phyloP scores from a whole-genome alignment of 1,139 yeast species.

The Debaryomycetaceae sp. region DNA sequence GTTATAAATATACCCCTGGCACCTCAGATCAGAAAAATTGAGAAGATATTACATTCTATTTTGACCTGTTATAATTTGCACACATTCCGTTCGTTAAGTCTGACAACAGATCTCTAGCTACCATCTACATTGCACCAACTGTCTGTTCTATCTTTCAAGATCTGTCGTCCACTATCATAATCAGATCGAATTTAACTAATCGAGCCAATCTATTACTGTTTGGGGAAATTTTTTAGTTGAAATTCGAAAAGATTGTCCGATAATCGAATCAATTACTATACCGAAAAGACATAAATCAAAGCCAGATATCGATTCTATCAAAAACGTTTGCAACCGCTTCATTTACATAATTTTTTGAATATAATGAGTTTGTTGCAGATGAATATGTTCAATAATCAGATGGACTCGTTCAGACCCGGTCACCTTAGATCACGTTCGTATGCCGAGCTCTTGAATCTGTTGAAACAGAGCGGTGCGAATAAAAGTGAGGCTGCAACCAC shows the following conservation, averaged over 20 bases:
- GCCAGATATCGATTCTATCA: background rate
- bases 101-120: background rate
- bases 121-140: no score
- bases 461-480: slow-evolving; percentile 10
- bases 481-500: slow-evolving; percentile 1
- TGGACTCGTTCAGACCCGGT: slow-evolving; percentile 25
- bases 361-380: slow-evolving; percentile 22
- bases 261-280: slow-evolving; percentile 2
- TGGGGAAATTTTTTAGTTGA: background rate
- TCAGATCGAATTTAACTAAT: background rate
- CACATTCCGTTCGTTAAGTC: background rate
- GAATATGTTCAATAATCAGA: slow-evolving; percentile 30
- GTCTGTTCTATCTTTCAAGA: no score
- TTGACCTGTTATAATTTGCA: background rate
- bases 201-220: background rate
- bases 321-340: slow-evolving; percentile 7
- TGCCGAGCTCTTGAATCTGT: slow-evolving; percentile 28
- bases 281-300: slow-evolving; percentile 1
- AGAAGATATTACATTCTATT: background rate
- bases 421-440: slow-evolving; percentile 34
- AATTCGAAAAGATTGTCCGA: slow-evolving; percentile 3
- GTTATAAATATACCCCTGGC: slow-evolving; percentile 5
- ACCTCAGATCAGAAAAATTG: slow-evolving; percentile 4
- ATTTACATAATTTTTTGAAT: background rate
- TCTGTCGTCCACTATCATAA: background rate